phyloP scores from a whole-genome alignment of 129 eudicot genomes.

The Pseudognaphalium luteoalbum region DNA sequence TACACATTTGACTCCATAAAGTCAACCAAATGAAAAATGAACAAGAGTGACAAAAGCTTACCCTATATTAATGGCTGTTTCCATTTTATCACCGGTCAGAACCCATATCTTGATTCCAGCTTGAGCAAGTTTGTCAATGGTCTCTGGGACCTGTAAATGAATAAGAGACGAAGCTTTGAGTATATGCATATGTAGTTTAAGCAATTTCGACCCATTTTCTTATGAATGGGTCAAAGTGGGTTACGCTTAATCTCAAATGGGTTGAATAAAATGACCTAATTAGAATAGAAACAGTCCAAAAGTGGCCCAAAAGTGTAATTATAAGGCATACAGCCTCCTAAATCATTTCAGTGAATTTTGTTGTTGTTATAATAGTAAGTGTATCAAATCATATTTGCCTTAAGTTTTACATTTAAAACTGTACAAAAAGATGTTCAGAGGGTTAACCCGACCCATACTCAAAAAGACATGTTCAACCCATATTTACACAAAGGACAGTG shows the following conservation, averaged over 20 bases:
- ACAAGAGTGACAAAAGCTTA: conserved; percentile 19
- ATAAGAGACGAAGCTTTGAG: conserved; percentile 9
- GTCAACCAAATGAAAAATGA: conserved; percentile 10
- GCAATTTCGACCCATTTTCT: conserved; percentile 5
- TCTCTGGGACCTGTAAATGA: conserved; percentile 51
- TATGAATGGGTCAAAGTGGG: neutral
- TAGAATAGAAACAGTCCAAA: neutral
- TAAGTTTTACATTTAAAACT: neutral
- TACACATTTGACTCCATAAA: conserved; percentile 12
- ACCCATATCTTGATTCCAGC: conserved; percentile 79
- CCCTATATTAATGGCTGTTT: conserved; percentile 69
- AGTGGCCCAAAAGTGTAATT: neutral
- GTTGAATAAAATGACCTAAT: neutral
- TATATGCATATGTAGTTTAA: neutral
- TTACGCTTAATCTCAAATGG: neutral
- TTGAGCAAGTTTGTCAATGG: conserved; percentile 54
- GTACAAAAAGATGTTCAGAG: too few relatives aligned
- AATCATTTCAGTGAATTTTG: neutral
- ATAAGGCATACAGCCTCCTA: neutral
- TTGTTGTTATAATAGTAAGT: neutral
- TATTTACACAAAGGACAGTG: neutral
- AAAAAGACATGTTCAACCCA: neutral
- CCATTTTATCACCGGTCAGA: conserved; percentile 64
- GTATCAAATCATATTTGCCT: neutral
- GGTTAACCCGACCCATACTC: too few relatives aligned